A percentile compares a stretch with the other conserved stretches of the same genome.
phyloP scores from a whole-genome alignment of 2,329 filamentous ascomycete species.

The Colletotrichum neosansevieriae region DNA sequence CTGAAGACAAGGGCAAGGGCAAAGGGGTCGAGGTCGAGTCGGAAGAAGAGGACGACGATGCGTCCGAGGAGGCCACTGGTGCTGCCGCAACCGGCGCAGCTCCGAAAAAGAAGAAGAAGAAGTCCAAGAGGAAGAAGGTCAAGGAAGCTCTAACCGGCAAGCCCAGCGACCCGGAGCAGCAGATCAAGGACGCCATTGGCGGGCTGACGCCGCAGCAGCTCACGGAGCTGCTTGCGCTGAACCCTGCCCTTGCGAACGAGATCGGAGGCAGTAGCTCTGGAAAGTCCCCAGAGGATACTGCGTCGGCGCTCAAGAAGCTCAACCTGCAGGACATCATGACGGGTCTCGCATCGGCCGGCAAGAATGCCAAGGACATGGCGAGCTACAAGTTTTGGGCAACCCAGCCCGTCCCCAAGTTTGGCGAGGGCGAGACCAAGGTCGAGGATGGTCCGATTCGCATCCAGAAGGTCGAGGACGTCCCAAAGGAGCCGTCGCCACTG shows the following conservation, averaged over 20 bases:
- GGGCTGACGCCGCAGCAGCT: slow-evolving; percentile 69
- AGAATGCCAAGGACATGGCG: slow-evolving; percentile 96
- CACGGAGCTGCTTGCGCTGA: slow-evolving; percentile 76
- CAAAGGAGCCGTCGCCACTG: slow-evolving; percentile 80
- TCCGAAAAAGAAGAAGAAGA: slow-evolving; percentile 69
- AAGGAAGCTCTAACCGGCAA: slow-evolving; percentile 58
- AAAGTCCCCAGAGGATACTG: slow-evolving; percentile 56
- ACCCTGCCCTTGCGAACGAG: slow-evolving; percentile 78
- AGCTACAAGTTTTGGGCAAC: slow-evolving; percentile 99
- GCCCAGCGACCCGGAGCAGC: slow-evolving; percentile 51
- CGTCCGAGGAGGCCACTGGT: slow-evolving; percentile 53
- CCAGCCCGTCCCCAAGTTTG: slow-evolving; percentile 92
- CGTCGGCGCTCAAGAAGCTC: slow-evolving; percentile 70
- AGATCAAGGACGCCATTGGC: slow-evolving; percentile 64
- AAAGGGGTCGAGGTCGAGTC: slow-evolving; percentile 60
- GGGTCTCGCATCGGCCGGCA: slow-evolving; percentile 79
- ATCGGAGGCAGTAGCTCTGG: slow-evolving; percentile 51
- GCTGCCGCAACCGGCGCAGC: slow-evolving; percentile 46
- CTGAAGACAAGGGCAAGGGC: slow-evolving; percentile 55
- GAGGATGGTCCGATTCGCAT: slow-evolving; percentile 87
- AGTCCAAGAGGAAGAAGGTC: slow-evolving; percentile 73
- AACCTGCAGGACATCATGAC: slow-evolving; percentile 80
- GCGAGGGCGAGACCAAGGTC: slow-evolving; percentile 65
- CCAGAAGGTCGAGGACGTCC: slow-evolving; percentile 82
- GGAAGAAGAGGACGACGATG: slow-evolving; percentile 59